Conservation (phyloP, 306 rosid species). For the Trifolium dubium region DNA sequence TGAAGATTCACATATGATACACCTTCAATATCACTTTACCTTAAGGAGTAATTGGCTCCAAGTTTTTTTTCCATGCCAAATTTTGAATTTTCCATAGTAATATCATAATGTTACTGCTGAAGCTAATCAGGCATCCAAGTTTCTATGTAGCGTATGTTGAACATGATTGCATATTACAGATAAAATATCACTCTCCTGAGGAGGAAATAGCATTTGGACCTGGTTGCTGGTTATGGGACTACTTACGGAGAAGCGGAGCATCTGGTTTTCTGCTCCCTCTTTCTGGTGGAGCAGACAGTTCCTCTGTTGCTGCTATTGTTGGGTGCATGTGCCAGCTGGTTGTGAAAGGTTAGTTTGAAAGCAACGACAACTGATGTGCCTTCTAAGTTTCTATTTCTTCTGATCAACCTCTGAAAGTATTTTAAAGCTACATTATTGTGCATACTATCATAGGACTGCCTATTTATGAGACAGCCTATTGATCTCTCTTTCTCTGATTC, state of each 20-base stretch:
- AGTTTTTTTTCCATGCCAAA: conserved; percentile 8
- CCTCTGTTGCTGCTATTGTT: conserved; percentile 94
- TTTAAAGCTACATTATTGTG: conserved; percentile 17
- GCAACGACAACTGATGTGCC: conserved; percentile 2
- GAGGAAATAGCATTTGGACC: conserved; percentile 99
- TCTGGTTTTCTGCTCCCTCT: conserved; percentile 99
- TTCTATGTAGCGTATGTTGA: conserved; percentile 38
- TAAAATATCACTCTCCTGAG: conserved; percentile 84
- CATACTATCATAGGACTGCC: not conserved
- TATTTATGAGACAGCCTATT: conserved; percentile 22
- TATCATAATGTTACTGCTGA: conserved; percentile 20
- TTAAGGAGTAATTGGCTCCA: not conserved
- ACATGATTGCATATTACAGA: conserved; percentile 54
- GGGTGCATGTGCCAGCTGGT: conserved; percentile 99
- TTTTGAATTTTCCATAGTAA: conserved; percentile 5
- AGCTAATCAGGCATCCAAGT: conserved; percentile 30
- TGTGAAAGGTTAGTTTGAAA: conserved; percentile 67
- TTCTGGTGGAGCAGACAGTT: conserved; percentile 99
- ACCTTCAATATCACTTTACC: conserved; percentile 27
- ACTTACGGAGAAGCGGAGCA: conserved; percentile 96
- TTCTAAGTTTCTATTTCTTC: conserved; percentile 35
- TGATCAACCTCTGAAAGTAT: conserved; percentile 22
- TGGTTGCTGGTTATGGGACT: conserved; percentile 99
- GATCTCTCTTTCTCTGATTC: conserved; percentile 30
- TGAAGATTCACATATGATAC: conserved; percentile 15